Base-by-base conservation (phyloP, 2,329 filamentous ascomycete species). In the Teratosphaeria pseudoeucalypti region DNA sequence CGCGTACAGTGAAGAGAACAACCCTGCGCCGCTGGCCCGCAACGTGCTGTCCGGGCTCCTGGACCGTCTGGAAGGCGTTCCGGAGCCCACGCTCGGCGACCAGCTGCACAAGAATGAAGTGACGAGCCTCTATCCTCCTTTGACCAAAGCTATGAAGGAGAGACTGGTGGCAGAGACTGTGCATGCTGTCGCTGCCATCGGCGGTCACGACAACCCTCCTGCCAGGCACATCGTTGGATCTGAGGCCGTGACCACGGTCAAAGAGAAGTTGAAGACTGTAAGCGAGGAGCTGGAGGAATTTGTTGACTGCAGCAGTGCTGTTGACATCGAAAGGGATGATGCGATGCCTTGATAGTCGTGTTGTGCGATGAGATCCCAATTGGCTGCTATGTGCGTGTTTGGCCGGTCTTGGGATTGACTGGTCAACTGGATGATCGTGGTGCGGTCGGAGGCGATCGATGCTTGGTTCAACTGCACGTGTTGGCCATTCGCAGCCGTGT, bases 221-320 rank as follows among this genome's bases (percentile, higher is more conserved):
- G 90, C 91, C 1, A 81, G 94, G 34, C 92, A 97, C 72, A 96
- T 97, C 68, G 92, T 97, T 2, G 92, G 94, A 0, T 85, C 88
- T 58, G 94, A 97, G 73, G 92, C 90, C 0, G 88, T 92, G 12
- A 81, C 85, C 6, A 89, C 89, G 49, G 92, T 97, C 47, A 95
- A 92, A 73, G 94, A 97, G 76, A 97, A 97, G 76, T 78, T 99
- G 59, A 96, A 95, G 77, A 96, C 91, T 1, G 90, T 96, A 2
- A 95, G 90, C 63, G 92, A 97, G 72, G 94, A 97, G 76, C 77
- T 97, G 59, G 94, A 97, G 73, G 94, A 97, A 66, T 97, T 97
- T 74, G 87, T 96, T 32, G 90, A 95, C 67, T 87, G 91, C 29
- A 96, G 91, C 68, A 81, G 88, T 64, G 87, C 89, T 0, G 91